Percentiles rank a stretch among this genome's conserved stretches.
phyloP scores from a whole-genome alignment of 805 yeast species.

The Starmerella scarabaei region DNA sequence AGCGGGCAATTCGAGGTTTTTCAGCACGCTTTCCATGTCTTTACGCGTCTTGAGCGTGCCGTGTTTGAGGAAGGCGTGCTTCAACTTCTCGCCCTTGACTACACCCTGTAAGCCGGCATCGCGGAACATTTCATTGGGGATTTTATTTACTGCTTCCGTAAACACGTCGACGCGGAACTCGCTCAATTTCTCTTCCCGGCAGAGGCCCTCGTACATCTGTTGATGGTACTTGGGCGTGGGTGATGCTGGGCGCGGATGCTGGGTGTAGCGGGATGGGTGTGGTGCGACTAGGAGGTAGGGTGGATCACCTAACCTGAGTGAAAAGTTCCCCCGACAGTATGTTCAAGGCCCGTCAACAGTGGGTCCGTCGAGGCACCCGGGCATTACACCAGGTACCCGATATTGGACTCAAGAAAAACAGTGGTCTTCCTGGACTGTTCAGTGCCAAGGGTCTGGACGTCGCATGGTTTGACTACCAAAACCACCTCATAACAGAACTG shows the following conservation, averaged over 20 bases:
- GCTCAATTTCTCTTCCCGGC: background rate
- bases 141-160: background rate
- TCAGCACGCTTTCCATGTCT: background rate
- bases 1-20: background rate
- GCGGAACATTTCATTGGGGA: background rate
- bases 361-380: too few species aligned
- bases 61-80: background rate
- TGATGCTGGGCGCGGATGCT: background rate
- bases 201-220: too few species aligned
- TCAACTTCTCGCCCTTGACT: background rate
- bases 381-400: slow-evolving; percentile 24
- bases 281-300: too few species aligned
- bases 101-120: background rate
- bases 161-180: background rate
- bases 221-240: background rate
- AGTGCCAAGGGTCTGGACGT: slow-evolving; percentile 51
- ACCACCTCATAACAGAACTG: slow-evolving; percentile 28
- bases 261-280: background rate
- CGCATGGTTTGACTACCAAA: slow-evolving; percentile 77
- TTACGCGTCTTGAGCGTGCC: background rate
- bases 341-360: too few species aligned
- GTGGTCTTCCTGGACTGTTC: slow-evolving; percentile 55
- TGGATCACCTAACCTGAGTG: too few species aligned
- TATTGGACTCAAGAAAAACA: slow-evolving; percentile 26
- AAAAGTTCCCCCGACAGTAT: too few species aligned